phyloP scores from a whole-genome alignment of 2,329 filamentous ascomycete genomes.

The Microdochium paspali region DNA sequence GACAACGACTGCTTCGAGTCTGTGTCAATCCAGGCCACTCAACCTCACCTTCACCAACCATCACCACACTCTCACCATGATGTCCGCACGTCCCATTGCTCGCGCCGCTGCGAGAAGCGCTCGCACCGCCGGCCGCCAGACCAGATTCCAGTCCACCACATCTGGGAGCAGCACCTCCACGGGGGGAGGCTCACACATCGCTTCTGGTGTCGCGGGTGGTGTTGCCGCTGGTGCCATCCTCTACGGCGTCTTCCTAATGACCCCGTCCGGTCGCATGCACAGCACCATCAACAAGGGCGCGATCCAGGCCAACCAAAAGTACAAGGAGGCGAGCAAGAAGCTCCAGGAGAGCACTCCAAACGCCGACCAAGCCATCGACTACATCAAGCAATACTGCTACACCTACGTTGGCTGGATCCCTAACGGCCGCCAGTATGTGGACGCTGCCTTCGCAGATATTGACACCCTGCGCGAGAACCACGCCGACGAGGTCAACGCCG shows the following conservation, averaged over 20 bases:
- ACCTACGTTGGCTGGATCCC: conserved; percentile 66
- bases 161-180: conserved; percentile 14
- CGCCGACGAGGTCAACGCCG: conserved; percentile 58
- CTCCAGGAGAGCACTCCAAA: conserved; percentile 54
- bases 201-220: conserved; percentile 32
- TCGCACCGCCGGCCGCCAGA: conserved; percentile 5
- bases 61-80: background rate
- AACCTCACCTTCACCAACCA: background rate
- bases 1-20: background rate
- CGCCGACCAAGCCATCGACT: conserved; percentile 56
- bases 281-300: conserved; percentile 35
- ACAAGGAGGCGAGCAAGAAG: conserved; percentile 49
- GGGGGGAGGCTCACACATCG: conserved; percentile 21
- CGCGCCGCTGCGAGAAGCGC: background rate
- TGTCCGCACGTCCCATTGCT: background rate
- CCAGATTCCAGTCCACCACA: conserved; percentile 31
- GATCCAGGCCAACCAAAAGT: conserved; percentile 49
- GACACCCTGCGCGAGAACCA: conserved; percentile 60
- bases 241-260: conserved; percentile 32
- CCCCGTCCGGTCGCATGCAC: conserved; percentile 30
- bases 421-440: conserved; percentile 58
- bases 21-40: background rate
- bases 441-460: conserved; percentile 60
- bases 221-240: conserved; percentile 30
- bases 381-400: conserved; percentile 55